Base-by-base conservation (phyloP, 1,284 basidiomycete species). In the Leccinum pallidistipes region DNA sequence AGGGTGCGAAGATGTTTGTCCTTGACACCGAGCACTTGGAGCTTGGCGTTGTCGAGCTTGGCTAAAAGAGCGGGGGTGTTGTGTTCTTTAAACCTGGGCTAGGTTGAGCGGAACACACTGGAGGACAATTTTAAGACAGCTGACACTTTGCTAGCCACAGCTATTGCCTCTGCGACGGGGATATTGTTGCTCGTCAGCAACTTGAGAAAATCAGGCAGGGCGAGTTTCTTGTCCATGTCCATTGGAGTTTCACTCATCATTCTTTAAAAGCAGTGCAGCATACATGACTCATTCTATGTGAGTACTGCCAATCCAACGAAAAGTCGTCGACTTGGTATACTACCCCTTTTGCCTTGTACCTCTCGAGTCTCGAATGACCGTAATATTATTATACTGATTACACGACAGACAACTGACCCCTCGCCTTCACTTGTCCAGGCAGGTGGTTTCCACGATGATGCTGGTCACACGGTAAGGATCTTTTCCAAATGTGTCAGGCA, bases 371-470 rank as follows among this genome's bases (percentile, higher is more conserved):
- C 45, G 21, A 4, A 21, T 47, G 11, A 24, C 18, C 45, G 18
- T 45, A 11, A 43, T 18, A 47, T 47, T 21, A 47, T 47, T 7
- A 36, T 59, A 60, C 53, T 55, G 52, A 64, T 36, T 62, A 65
- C 55, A 65, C 24, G 10, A 45, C n/a, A 18, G 9, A 21, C 56
- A 54, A 58, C 60, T 31, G 16, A 52, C 54, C 27, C 24, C 49
- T 51, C 49, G 16, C 11, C 24, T 31, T 66, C 80, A 87, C 71
- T 81, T 79, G 72, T 83, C 80, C 65, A 90, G 80, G 71, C 86
- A 68, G 62, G 93, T 96, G 58, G 97, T 98, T 83, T 97, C 94
- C 65, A 96, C 92, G 68, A 98, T 91, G 78, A 97, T 97, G 70
- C 83, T 77, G 43, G 92, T 94, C 61, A 95, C 92, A 65, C 90